Evolutionary conservation across 2,329 filamentous ascomycete species (phyloP), one percentile per base, ranked within the genome.

Genomic region (Exophiala lecanii-corni): DNA sequence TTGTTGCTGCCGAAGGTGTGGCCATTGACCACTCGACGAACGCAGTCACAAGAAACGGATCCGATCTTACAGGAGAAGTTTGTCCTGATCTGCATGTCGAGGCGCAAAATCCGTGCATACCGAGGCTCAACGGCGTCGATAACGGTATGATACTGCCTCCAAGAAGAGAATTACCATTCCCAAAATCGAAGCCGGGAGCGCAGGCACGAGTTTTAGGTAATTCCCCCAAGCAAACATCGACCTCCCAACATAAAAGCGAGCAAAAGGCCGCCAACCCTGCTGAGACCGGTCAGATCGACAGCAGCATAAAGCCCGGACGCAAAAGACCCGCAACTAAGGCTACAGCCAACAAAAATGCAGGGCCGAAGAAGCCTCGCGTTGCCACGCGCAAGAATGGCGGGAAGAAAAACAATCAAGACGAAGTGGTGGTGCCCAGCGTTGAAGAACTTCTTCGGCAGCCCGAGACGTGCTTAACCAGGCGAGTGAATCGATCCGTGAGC

Each of bases 101-200:
- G 30, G 5, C 30, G 30, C 30, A 32, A 13, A 7, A 12, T 13
- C 5, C n/a, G n/a, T 16, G n/a, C n/a, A 32, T 32, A 5, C 17
- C 30, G 17, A n/a, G n/a, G n/a, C n/a, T n/a, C n/a, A n/a, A n/a
- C n/a, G n/a, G n/a, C n/a, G n/a, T n/a, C n/a, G n/a, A n/a, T n/a
- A n/a, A n/a, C n/a, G n/a, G n/a, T n/a, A n/a, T n/a, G n/a, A n/a
- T 10, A 39, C 55, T 70, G n/a, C 68, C 68, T 12, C 68, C 68
- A 15, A 68, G 60, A 46, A 51, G 68, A 47, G 57, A 63, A 12
- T 58, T 71, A 0, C 68, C 68, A 2, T 71, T 70, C 42, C 40
- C 56, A 18, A 58, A 41, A 55, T 56, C 15, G 51, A 41, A 12
- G 26, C 49, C 19, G 59, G 59, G 39, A 55, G 13, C 19, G 9